A percentile compares a stretch with the other conserved stretches of the same genome.
These are phyloP conservation scores for Tubosaeta sp. DNA, from an alignment of 768 basidiomycete genomes.

Conservation along the genomic window DNA sequence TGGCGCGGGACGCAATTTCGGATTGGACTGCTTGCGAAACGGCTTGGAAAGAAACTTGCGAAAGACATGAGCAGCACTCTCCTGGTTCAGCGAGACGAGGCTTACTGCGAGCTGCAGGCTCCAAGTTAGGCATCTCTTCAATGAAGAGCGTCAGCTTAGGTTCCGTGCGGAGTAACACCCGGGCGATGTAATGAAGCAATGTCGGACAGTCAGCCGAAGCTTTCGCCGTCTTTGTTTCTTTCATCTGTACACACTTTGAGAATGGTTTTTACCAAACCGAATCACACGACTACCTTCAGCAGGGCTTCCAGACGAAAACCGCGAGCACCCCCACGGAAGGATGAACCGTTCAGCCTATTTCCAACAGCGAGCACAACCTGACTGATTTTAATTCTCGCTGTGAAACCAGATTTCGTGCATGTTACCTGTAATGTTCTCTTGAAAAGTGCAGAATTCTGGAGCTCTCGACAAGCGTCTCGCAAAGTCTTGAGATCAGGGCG, in stretches of 20 bases:
- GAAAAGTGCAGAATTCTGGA: constrained; percentile 61
- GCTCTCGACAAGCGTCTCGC: constrained; percentile 63
- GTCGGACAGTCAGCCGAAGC: constrained; percentile 73
- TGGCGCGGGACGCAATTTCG: constrained; percentile 52
- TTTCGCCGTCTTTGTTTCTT: constrained; percentile 75
- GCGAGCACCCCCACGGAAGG: constrained; percentile 76
- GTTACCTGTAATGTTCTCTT: constrained; percentile 64
- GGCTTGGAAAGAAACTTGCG: constrained; percentile 71
- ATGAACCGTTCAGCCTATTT: constrained; percentile 77
- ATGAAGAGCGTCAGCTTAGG: constrained; percentile 65
- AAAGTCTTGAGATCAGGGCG: constrained; percentile 76
- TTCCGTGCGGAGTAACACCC: constrained; percentile 64
- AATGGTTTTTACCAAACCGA: not conserved
- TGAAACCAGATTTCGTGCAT: not conserved
- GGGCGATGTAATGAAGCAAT: constrained; percentile 86
- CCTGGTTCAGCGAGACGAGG: not conserved
- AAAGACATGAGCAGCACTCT: not conserved
- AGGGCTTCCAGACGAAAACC: constrained; percentile 85
- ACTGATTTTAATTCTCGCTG: not conserved
- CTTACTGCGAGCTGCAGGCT: constrained; percentile 76
- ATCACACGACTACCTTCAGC: constrained; percentile 56
- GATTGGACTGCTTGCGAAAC: constrained; percentile 56
- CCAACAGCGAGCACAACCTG: constrained; percentile 75
- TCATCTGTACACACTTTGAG: constrained; percentile 48
- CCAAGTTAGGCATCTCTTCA: constrained; percentile 76